Conservation (phyloP, 2,329 filamentous ascomycete genomes). For the Ascochyta koolunga region DNA sequence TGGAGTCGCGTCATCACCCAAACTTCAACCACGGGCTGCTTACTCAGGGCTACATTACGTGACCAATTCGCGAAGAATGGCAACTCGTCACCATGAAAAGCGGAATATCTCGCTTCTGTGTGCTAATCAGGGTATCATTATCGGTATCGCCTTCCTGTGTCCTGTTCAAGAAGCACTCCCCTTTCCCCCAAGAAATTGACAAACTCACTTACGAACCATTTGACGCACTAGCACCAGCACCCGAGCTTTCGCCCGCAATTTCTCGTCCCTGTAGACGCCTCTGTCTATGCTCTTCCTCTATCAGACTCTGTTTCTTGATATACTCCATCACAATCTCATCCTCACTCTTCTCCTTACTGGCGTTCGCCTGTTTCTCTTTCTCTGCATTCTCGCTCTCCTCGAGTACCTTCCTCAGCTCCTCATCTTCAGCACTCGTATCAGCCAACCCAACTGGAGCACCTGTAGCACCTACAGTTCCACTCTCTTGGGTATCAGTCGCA, state of each 20-base stretch:
- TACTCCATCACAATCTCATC: conserved; percentile 78
- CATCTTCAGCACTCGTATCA: conserved; percentile 18
- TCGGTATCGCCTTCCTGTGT: too few relatives aligned
- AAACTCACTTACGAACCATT: neutral
- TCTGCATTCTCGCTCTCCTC: conserved; percentile 36
- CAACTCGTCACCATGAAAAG: too few relatives aligned
- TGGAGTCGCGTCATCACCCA: too few relatives aligned
- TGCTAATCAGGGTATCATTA: neutral
- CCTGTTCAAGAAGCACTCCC: neutral
- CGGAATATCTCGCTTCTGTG: neutral
- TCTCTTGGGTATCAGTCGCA: conserved; percentile 11
- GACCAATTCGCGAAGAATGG: too few relatives aligned
- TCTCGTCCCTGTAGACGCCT: conserved; percentile 9
- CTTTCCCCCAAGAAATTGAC: too few relatives aligned
- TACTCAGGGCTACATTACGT: too few relatives aligned
- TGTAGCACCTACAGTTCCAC: conserved; percentile 4
- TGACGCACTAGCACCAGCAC: neutral
- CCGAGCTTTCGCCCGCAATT: conserved; percentile 8
- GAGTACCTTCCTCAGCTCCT: conserved; percentile 34
- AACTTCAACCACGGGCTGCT: too few relatives aligned
- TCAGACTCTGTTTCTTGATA: conserved; percentile 74
- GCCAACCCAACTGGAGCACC: neutral
- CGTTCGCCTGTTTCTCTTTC: conserved; percentile 49
- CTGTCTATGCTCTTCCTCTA: conserved; percentile 57
- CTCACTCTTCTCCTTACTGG: conserved; percentile 59